Percentiles rank a stretch among this genome's conserved stretches.
Evolutionary conservation across 331 rosid species (phyloP).

Genomic region (Rhamnella rubrinervis): DNA sequence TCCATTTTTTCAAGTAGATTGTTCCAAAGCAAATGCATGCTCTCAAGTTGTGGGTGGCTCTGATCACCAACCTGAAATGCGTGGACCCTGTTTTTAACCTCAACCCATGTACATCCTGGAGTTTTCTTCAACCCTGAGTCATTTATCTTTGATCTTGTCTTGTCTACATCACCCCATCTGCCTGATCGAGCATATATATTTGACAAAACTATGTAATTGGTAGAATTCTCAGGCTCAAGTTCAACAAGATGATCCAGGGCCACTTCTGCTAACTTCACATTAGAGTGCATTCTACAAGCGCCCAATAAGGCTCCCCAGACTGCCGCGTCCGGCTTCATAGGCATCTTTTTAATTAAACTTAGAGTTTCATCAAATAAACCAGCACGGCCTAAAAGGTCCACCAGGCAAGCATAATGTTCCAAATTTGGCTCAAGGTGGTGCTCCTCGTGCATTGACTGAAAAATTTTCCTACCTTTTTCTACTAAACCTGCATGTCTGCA

Average conservation of each 20-base stretch:
- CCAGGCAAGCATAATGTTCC: slow-evolving; percentile 78
- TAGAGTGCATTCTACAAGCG: slow-evolving; percentile 66
- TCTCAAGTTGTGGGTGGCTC: slow-evolving; percentile 21
- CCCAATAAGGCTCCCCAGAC: slow-evolving; percentile 84
- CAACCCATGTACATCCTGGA: slow-evolving; percentile 72
- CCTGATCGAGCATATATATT: slow-evolving; percentile 60
- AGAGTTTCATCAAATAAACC: slow-evolving; percentile 57
- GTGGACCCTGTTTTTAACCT: slow-evolving; percentile 31
- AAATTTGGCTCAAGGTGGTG: slow-evolving; percentile 48
- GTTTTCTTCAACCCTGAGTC: slow-evolving; percentile 50
- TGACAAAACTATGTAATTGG: slow-evolving; percentile 47
- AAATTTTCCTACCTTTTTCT: slow-evolving; percentile 50
- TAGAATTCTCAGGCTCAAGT: slow-evolving; percentile 66
- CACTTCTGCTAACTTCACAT: slow-evolving; percentile 57
- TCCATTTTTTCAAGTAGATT: slow-evolving; percentile 17
- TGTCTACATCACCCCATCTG: slow-evolving; percentile 51
- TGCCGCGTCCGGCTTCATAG: slow-evolving; percentile 56
- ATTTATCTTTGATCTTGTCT: slow-evolving; percentile 41
- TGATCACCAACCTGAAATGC: slow-evolving; percentile 5
- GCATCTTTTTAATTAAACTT: slow-evolving; percentile 44
- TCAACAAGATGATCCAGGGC: slow-evolving; percentile 53
- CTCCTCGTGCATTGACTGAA: slow-evolving; percentile 47
- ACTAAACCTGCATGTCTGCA: slow-evolving; percentile 73
- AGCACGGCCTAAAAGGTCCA: slow-evolving; percentile 64
- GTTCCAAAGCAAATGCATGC: slow-evolving; percentile 3